phyloP scores from a whole-genome alignment of 768 basidiomycete species.

The Pisolithus marmoratus region DNA sequence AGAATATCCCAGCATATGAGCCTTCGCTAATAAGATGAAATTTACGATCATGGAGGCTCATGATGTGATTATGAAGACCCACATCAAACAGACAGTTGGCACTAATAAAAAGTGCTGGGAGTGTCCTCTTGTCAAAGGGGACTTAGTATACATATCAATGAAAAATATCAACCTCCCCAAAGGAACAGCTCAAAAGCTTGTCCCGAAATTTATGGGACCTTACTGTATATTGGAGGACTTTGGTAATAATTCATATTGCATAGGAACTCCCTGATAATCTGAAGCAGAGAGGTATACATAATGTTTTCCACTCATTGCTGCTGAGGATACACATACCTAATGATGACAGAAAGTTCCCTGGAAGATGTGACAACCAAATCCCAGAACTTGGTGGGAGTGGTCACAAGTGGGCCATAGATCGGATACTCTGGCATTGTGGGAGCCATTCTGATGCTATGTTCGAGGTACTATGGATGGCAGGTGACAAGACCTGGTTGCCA shows the following conservation, averaged over 20 bases:
- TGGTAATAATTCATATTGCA: conserved; percentile 10
- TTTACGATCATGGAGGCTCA: no score
- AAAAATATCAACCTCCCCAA: conserved; percentile 26
- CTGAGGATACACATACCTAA: conserved; percentile 13
- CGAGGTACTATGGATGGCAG: conserved; percentile 21
- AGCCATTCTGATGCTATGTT: conserved; percentile 17
- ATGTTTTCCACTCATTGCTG: conserved; percentile 17
- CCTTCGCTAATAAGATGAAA: no score
- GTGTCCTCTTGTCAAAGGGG: conserved; percentile 19
- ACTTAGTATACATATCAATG: conserved; percentile 21
- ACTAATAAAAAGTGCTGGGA: conserved; percentile 25
- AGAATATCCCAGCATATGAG: no score
- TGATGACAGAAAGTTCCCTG: no score
- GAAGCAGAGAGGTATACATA: conserved; percentile 12
- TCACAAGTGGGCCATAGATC: no score
- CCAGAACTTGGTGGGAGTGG: no score
- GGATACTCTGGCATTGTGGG: conserved; percentile 3
- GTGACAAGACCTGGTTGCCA: conserved; percentile 29
- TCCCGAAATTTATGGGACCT: conserved; percentile 26
- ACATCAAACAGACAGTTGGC: no score
- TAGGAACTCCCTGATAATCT: conserved; percentile 17
- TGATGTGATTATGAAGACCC: no score
- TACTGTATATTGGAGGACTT: conserved; percentile 14
- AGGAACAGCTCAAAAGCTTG: conserved; percentile 28
- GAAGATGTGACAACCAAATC: no score